A percentile compares a stretch with the other conserved stretches of the same genome.
These are phyloP conservation scores for Teunomyces aglyptinius DNA, from an alignment of 805 yeast species.

Conservation along the genomic window DNA sequence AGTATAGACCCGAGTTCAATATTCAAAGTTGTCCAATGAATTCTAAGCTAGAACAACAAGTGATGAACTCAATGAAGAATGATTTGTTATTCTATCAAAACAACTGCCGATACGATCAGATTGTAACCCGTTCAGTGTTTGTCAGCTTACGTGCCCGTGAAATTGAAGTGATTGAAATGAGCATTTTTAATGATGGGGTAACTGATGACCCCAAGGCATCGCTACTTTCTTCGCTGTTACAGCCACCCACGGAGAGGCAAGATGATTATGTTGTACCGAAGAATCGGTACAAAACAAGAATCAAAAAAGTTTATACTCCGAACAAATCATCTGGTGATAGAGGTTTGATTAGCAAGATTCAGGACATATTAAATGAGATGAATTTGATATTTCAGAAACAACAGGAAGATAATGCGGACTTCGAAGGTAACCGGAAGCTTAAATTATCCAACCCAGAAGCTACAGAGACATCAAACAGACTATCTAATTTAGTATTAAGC, in stretches of 20 bases:
- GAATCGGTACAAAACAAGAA: conserved; percentile 32
- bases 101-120: conserved; percentile 28
- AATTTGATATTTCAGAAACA: conserved; percentile 17
- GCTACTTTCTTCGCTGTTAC: neutral
- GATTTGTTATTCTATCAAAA: conserved; percentile 46
- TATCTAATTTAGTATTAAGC: conserved; percentile 9
- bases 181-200: conserved; percentile 7
- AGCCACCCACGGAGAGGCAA: neutral
- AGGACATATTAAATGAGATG: conserved; percentile 27
- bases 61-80: conserved; percentile 50
- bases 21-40: conserved; percentile 55
- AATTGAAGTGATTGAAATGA: conserved; percentile 44
- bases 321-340: conserved; percentile 31
- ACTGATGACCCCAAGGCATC: neutral
- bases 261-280: neutral
- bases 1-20: conserved; percentile 50
- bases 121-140: conserved; percentile 38
- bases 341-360: conserved; percentile 25
- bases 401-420: neutral
- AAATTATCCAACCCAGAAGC: neutral
- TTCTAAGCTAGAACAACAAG: conserved; percentile 49
- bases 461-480: conserved; percentile 1
- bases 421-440: neutral
- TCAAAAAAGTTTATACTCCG: conserved; percentile 37
- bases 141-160: conserved; percentile 46